A percentile compares a stretch with the other conserved stretches of the same genome.
Evolutionary conservation across 768 basidiomycete species (phyloP).

Genomic region (Tulasnella sp.): DNA sequence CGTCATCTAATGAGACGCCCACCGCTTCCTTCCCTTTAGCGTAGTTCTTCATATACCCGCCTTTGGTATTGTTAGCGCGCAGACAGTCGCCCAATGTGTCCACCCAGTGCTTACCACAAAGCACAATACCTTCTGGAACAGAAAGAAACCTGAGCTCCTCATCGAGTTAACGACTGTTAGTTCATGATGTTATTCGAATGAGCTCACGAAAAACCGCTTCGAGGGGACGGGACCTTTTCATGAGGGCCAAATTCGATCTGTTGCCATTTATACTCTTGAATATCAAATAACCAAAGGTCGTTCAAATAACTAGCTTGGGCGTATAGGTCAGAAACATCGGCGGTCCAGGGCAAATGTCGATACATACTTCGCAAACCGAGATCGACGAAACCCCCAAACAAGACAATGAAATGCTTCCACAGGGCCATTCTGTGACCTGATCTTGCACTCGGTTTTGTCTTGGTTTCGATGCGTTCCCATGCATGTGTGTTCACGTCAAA

Average conservation of each 20-base stretch:
- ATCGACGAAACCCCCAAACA: constrained; percentile 88
- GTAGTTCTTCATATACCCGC: constrained; percentile 88
- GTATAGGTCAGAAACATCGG: not conserved
- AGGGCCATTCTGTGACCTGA: constrained; percentile 68
- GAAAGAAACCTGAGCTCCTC: constrained; percentile 68
- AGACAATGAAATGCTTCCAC: constrained; percentile 76
- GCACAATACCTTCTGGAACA: constrained; percentile 58
- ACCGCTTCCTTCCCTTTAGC: constrained; percentile 70
- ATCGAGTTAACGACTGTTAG: not conserved
- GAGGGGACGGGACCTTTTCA: constrained; percentile 65
- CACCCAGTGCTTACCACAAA: constrained; percentile 46
- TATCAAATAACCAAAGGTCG: constrained; percentile 79
- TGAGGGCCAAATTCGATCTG: constrained; percentile 62
- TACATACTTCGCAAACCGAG: constrained; percentile 64
- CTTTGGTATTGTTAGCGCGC: constrained; percentile 28
- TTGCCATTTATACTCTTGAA: constrained; percentile 74
- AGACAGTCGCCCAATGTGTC: not conserved
- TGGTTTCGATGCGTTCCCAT: constrained; percentile 87
- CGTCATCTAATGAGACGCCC: constrained; percentile 82
- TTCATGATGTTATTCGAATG: not conserved
- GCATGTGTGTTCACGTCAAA: constrained; percentile 67
- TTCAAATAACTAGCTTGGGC: constrained; percentile 66
- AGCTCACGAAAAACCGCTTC: constrained; percentile 30
- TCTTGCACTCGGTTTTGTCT: constrained; percentile 61
- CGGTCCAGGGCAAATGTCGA: not conserved